Conservation (phyloP, 2,329 filamentous ascomycete species). For the Aureobasidium sp. region DNA sequence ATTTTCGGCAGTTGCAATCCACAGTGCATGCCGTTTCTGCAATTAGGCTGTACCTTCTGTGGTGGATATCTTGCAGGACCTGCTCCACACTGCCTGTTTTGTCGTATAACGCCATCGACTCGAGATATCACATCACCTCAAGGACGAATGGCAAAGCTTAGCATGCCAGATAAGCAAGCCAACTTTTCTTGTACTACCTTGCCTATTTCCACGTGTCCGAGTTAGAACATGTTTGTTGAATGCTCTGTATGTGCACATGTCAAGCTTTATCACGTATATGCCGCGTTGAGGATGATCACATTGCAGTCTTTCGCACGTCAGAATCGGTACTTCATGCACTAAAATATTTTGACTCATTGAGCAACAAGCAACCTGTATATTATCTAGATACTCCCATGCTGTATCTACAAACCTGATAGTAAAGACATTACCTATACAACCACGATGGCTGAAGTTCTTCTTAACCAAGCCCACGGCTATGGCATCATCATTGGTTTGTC, state of each 20-base stretch:
- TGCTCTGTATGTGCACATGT: neutral
- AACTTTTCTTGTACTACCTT: neutral
- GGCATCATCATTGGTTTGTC: slow-evolving; percentile 42
- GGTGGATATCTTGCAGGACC: neutral
- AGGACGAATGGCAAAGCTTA: neutral
- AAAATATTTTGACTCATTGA: neutral
- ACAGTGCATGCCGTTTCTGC: neutral
- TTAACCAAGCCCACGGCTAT: slow-evolving; percentile 33
- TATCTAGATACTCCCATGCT: neutral
- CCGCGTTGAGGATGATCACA: slow-evolving; percentile 13
- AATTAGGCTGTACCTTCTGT: neutral
- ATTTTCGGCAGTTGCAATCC: neutral
- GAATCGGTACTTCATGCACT: neutral
- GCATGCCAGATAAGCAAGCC: neutral
- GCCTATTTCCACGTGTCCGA: neutral
- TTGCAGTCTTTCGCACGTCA: slow-evolving; percentile 12
- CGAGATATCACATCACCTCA: neutral
- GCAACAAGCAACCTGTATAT: neutral
- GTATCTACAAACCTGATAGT: neutral
- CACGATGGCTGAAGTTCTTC: slow-evolving; percentile 20
- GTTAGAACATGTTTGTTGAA: neutral
- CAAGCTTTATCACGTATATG: neutral
- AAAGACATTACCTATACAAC: too few relatives aligned
- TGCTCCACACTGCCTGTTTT: neutral
- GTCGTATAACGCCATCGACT: neutral